Base-by-base conservation (phyloP, 345 rosid species). In the Murraya koenigii region DNA sequence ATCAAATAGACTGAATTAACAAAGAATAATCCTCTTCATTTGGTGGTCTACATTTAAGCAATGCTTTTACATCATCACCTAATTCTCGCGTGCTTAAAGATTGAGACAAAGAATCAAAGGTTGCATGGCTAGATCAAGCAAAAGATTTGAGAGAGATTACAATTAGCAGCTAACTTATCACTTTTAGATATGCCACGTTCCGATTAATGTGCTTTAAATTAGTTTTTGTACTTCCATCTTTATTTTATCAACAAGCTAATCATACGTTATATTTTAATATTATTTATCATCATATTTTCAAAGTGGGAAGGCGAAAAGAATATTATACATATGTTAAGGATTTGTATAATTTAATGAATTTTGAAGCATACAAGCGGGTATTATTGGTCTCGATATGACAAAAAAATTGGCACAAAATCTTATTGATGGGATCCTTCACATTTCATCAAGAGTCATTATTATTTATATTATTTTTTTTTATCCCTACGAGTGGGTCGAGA, bases 341-440 rank as follows among this genome's bases (percentile, higher is more conserved):
- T n/a, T 72, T 36, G 8, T 23, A 58, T 36, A 59, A 58, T 6
- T 6, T 25, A 62, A 44, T 20, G 52, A 35, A 75, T 41, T 10
- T 54, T 60, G 80, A 66, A 49, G 66, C 77, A 71, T 64, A 70
- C 61, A 55, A 65, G 8, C 8, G 23, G 13, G 26, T 17, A 41
- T 55, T 52, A 35, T 71, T 41, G 32, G 71, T 71, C 55, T 33
- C 68, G 74, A 76, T 52, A 52, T 52, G 7, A 52, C 2, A 52
- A 52, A 17, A 19, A 52, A 52, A 52, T 52, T 52, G 56, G 28
- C 61, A 69, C 39, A 72, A 69, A 68, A 75, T 81, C 84, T 81
- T 23, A 65, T 77, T 77, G 83, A 82, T 77, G 75, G 70, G 69
- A 61, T 77, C 63, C 66, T 73, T 59, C 35, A 22, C 5, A 69